Base-by-base conservation (phyloP, 176 grass and related monocot species). In the Aegilops umbellulata region DNA sequence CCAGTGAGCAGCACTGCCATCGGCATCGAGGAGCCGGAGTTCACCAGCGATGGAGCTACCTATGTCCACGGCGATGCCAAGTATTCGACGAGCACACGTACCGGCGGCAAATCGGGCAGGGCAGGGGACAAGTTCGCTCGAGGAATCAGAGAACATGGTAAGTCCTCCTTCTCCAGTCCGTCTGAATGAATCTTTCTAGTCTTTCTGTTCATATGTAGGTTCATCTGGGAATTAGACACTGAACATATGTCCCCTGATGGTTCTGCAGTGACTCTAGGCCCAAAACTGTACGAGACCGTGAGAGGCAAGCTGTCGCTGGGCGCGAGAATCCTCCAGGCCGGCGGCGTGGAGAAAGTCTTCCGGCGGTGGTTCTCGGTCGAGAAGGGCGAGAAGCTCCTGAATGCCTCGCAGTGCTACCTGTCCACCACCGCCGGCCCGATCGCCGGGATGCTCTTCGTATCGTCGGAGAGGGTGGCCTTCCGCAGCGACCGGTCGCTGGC, bases 81-180 rank as follows among this genome's bases (percentile, higher is more conserved):
- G 36, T 79, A 83, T 13, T 58, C 41, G 0, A 15, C 81, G 23
- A 39, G 22, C 38, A 32, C 87, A 12, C 79, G 86, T 76, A 78
- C 91, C 46, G 20, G 49, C 66, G 82, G 77, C 31, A 91, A 80
- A 49, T 81, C 87, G 1, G 70, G 89, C 62, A 87, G 87, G 78
- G 57, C 35, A 4, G 89, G 89, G 10, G 87, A 97, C 80, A 90
- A 46, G 51, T 81, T 93, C 1, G 81, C 92, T 1, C 87, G 85
- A 36, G 97, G 90, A 78, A 90, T 98, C 64, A 83, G 89, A 75
- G 90, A 92, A 31, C 97, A 98, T 90, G 94, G 97, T 98, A 85
- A 3, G 73, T 69, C 67, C 51, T 64, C 10, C 78, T 25, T 72
- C 22, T 16, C 13, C 8, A 0, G 2, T 12, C 67, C 34, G 7